A percentile compares a stretch with the other conserved stretches of the same genome.
These are phyloP conservation scores for Rhodamnia rubescens DNA, from an alignment of 345 rosid genomes.

Conservation along the genomic window DNA sequence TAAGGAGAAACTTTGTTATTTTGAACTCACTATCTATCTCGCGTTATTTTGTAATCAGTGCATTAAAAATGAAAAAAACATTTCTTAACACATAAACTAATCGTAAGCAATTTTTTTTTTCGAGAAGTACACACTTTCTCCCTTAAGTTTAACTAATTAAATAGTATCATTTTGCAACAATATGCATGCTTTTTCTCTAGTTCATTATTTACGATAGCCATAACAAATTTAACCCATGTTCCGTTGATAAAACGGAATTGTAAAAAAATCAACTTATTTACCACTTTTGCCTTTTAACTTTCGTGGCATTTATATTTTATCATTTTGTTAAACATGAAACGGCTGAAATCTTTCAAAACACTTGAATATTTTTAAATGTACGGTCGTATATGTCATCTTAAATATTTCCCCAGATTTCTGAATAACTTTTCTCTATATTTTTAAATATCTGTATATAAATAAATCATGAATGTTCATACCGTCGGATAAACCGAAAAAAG, in stretches of 20 bases:
- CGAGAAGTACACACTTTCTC: neutral
- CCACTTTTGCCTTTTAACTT: neutral
- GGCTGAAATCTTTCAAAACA: rapidly evolving
- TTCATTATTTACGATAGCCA: neutral
- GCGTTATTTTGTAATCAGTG: neutral
- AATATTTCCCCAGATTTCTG: rapidly evolving
- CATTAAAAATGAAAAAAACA: neutral
- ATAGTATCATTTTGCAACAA: neutral
- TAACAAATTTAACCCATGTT: neutral
- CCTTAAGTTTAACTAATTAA: neutral
- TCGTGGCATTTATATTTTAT: rapidly evolving
- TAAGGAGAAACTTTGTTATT: rapidly evolving
- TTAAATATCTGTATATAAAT: no score
- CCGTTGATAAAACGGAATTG: neutral
- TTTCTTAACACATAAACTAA: neutral
- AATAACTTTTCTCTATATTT: neutral
- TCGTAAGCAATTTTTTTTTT: neutral
- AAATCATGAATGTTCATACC: no score
- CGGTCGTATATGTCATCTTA: neutral
- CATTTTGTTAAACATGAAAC: neutral
- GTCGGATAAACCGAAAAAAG: no score
- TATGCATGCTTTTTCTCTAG: rapidly evolving
- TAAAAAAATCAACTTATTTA: rapidly evolving
- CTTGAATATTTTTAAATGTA: neutral
- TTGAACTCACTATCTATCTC: neutral